Conservation (phyloP, 768 basidiomycete genomes). For the Rossbeevera mucosa region DNA sequence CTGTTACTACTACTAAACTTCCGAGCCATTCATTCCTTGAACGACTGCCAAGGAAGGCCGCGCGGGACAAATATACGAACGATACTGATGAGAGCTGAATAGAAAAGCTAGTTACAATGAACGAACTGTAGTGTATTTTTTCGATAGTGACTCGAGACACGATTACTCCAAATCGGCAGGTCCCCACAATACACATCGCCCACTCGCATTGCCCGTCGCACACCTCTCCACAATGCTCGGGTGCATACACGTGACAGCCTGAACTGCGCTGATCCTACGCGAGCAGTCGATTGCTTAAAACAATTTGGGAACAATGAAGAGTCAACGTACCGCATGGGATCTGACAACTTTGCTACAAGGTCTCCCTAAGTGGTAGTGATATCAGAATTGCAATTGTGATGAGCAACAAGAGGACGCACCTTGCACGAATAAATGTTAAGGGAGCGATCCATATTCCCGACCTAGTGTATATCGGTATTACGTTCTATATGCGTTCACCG, state of each 20-base stretch:
- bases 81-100: no score
- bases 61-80: no score
- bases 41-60: no score
- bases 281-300: not conserved
- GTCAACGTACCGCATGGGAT: slow-evolving; percentile 46
- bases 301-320: not conserved
- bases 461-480: slow-evolving; percentile 33
- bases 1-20: no score
- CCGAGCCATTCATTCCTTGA: no score
- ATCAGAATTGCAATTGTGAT: not conserved
- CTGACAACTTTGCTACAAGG: slow-evolving; percentile 57
- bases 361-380: slow-evolving; percentile 49
- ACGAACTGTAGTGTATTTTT: no score
- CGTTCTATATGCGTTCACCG: not conserved
- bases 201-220: slow-evolving; percentile 74
- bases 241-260: slow-evolving; percentile 89
- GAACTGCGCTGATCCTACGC: slow-evolving; percentile 77
- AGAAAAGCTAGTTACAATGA: no score
- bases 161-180: slow-evolving; percentile 22
- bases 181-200: slow-evolving; percentile 79
- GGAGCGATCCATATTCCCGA: slow-evolving; percentile 77
- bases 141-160: not conserved
- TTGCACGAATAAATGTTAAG: slow-evolving; percentile 72
- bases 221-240: slow-evolving; percentile 69
- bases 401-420: slow-evolving; percentile 32